A percentile compares a stretch with the other conserved stretches of the same genome.
Evolutionary conservation across 148 eudicot genomes (phyloP).

Genomic region (Cornus kousa): DNA sequence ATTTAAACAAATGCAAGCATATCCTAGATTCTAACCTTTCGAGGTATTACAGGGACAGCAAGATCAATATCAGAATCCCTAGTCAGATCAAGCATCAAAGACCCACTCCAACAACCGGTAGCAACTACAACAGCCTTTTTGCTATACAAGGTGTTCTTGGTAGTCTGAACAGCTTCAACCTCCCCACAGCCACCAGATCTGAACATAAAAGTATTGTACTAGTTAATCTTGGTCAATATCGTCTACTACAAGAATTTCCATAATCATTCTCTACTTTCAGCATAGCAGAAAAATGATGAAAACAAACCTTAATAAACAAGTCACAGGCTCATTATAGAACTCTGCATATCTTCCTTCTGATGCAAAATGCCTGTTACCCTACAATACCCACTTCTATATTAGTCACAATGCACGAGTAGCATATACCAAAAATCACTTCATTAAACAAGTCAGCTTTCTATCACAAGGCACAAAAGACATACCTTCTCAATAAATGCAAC

Average conservation of each 20-base stretch:
- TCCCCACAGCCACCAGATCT: slow-evolving; percentile 57
- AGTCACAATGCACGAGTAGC: slow-evolving; percentile 5
- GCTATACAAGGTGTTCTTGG: slow-evolving; percentile 48
- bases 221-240: background rate
- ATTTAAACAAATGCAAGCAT: background rate
- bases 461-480: background rate
- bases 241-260: background rate
- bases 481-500: slow-evolving; percentile 83
- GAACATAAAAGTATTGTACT: slow-evolving; percentile 13
- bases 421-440: slow-evolving; percentile 11
- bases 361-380: slow-evolving; percentile 67
- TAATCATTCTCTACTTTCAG: background rate
- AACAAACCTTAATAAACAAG: slow-evolving; percentile 60
- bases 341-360: slow-evolving; percentile 82
- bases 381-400: slow-evolving; percentile 13
- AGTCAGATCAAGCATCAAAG: slow-evolving; percentile 63
- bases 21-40: slow-evolving; percentile 58
- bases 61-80: slow-evolving; percentile 39
- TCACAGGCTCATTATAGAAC: slow-evolving; percentile 78
- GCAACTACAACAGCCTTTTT: slow-evolving; percentile 75
- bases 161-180: slow-evolving; percentile 72
- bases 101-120: slow-evolving; percentile 95
- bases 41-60: slow-evolving; percentile 78
- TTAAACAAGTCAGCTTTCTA: background rate
- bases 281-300: background rate